Base-by-base conservation (phyloP, 2,329 filamentous ascomycete genomes). In the Fusarium albosuccineum region DNA sequence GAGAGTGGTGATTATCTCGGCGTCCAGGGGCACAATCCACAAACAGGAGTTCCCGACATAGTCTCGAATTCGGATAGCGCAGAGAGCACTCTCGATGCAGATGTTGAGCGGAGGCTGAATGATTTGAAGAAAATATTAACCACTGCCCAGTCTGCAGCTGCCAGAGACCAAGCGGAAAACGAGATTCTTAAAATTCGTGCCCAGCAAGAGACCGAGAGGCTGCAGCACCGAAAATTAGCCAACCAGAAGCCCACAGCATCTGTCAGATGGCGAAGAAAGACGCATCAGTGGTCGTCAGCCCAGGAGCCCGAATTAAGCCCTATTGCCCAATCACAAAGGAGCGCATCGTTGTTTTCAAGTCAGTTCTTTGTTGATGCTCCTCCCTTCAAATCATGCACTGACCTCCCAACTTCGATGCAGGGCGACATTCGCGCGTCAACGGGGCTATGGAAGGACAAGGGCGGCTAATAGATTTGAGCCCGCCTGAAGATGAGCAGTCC, bases 1-100 rank as follows among this genome's bases (percentile, higher is more conserved):
- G 81, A 83, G 55, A 87, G 84, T 55, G 85, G 86, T 5, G 87
- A 89, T 71, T 89, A 83, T 70, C 80, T 89, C 0, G 86, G 86
- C 2, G 84, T 88, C 2, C 85, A 87, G 60, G 87, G 87, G 4
- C 79, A 85, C 54, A 88, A 89, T 68, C 87, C 87, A 0, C 76
- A 81, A 41, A 88, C 87, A 1, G 85, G 87, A 6, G 78, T 83
- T 63, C 81, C 83, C 49, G 83, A 87, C 59, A 74, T 84, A 13
- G 76, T 86, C 37, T 86, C 83, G 5, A 82, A 83, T 8, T 83
- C 83, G 3, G 78, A 80, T 13, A 85, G 82, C 61, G 83, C 82
- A 1, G 78, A 79, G 29, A 81, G 80, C 58, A 76, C 73, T 5
- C 46, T 71, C 45, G 71, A 76, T 67, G 46, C 72, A 14, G 73